These are phyloP conservation scores for Thermothielavioides terrestris DNA, from an alignment of 495 filamentous ascomycete genomes.

Conservation along the genomic window DNA sequence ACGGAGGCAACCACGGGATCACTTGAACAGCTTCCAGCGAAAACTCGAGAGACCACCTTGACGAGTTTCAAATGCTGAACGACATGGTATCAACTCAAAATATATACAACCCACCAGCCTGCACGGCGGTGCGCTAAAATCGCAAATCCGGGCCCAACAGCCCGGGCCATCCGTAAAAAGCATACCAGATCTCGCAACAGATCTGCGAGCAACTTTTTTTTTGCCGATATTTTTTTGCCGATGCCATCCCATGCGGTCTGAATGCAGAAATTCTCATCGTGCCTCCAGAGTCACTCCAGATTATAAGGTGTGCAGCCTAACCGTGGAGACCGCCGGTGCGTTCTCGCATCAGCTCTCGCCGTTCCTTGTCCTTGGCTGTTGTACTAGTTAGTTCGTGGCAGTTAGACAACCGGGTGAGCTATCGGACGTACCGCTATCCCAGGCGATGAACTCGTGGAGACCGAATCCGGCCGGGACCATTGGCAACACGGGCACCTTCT, in stretches of 20 bases:
- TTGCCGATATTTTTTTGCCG: slow-evolving; percentile 14
- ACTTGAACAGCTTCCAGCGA: too few relatives aligned
- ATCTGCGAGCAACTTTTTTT: slow-evolving; percentile 13
- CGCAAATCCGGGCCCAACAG: background rate
- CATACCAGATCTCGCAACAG: slow-evolving; percentile 9
- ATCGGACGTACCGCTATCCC: slow-evolving; percentile 60
- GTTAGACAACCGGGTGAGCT: slow-evolving; percentile 9
- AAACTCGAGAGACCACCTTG: too few relatives aligned
- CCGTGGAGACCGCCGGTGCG: slow-evolving; percentile 51
- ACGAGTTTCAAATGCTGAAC: too few relatives aligned
- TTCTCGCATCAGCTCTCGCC: slow-evolving; percentile 62
- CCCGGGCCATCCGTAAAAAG: background rate
- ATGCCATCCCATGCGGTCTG: too few relatives aligned
- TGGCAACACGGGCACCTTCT: slow-evolving; percentile 96
- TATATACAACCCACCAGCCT: slow-evolving; percentile 20
- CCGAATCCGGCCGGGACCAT: slow-evolving; percentile 88
- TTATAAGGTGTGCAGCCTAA: slow-evolving; percentile 12
- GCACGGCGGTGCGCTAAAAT: background rate
- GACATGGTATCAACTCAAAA: slow-evolving; percentile 20
- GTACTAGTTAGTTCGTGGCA: slow-evolving; percentile 21
- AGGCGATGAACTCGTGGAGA: slow-evolving; percentile 89
- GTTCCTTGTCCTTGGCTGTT: slow-evolving; percentile 64
- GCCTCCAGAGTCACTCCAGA: too few relatives aligned
- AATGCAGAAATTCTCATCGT: too few relatives aligned
- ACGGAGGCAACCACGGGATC: too few relatives aligned